Evolutionary conservation across 108 stramenopile genomes (phyloP).

Genomic region (Licmophora abbreviata): DNA sequence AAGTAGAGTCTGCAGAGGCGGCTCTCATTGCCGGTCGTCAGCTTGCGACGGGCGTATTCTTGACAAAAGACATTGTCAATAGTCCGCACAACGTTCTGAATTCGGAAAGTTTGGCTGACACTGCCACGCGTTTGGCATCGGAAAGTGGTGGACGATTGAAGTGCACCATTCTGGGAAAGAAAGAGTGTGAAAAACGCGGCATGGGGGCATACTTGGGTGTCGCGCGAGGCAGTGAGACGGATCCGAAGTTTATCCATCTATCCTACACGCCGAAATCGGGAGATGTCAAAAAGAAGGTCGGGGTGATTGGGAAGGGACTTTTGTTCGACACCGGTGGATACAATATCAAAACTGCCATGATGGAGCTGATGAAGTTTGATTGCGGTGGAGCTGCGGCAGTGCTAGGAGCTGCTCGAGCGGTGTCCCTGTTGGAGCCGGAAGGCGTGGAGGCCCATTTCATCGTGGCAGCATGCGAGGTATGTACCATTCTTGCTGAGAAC

Average conservation of each 20-base stretch:
- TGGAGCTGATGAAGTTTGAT: slow-evolving; percentile 99
- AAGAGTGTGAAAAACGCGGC: slow-evolving; percentile 80
- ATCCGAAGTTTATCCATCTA: slow-evolving; percentile 95
- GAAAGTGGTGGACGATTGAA: slow-evolving; percentile 65
- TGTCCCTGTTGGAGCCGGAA: slow-evolving; percentile 55
- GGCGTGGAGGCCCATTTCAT: slow-evolving; percentile 89
- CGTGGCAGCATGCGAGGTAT: slow-evolving; percentile 81
- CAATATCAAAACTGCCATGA: slow-evolving; percentile 98
- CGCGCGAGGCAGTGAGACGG: slow-evolving; percentile 84
- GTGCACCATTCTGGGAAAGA: slow-evolving; percentile 71
- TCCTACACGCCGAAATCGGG: slow-evolving; percentile 64
- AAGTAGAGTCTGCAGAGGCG: slow-evolving; percentile 15
- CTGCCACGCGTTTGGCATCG: slow-evolving; percentile 72
- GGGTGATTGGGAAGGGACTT: slow-evolving; percentile 91
- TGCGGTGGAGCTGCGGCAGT: slow-evolving; percentile 91
- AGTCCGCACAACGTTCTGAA: slow-evolving; percentile 95
- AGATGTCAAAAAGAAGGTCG: slow-evolving; percentile 74
- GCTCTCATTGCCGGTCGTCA: slow-evolving; percentile 40
- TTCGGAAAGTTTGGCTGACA: slow-evolving; percentile 73
- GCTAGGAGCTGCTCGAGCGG: slow-evolving; percentile 78
- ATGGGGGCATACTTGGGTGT: slow-evolving; percentile 95
- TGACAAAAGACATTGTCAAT: slow-evolving; percentile 93
- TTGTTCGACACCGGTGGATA: slow-evolving; percentile 99
- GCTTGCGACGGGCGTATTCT: slow-evolving; percentile 48
- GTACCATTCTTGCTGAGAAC: slow-evolving; percentile 1